Conservation (phyloP, 345 rosid genomes). For the Pistacia vera region DNA sequence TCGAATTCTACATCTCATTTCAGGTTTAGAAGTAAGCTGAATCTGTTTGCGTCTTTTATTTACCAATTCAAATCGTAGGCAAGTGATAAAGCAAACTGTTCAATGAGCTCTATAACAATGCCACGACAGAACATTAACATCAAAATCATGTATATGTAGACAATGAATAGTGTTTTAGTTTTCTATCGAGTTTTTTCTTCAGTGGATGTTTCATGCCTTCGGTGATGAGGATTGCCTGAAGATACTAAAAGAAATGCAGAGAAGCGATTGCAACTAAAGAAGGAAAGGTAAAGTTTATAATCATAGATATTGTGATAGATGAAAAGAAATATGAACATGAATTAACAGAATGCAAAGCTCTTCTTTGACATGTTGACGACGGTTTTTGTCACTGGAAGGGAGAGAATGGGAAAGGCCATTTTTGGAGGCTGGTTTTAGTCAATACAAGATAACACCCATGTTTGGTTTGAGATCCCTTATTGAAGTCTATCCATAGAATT, state of each 20-base stretch:
- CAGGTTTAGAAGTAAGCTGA: no score
- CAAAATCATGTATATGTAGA: no score
- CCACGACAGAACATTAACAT: not conserved
- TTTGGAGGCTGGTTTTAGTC: constrained; percentile 39
- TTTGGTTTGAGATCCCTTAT: constrained; percentile 28
- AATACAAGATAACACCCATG: constrained; percentile 33
- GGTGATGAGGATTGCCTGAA: constrained; percentile 54
- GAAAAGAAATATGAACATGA: constrained; percentile 20
- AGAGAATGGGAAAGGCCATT: constrained; percentile 18
- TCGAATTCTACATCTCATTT: no score
- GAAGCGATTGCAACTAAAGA: constrained; percentile 24
- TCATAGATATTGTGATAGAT: constrained; percentile 23
- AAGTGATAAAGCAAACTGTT: no score
- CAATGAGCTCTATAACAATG: no score
- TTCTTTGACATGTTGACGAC: constrained; percentile 49
- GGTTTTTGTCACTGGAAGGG: constrained; percentile 26
- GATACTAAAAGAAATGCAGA: constrained; percentile 44
- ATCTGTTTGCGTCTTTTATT: no score
- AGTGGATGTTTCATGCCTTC: constrained; percentile 45
- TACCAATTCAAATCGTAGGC: no score
- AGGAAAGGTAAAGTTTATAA: constrained; percentile 31
- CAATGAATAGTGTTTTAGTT: not conserved
- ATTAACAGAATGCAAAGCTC: constrained; percentile 34
- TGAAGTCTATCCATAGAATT: not conserved
- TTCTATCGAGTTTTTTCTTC: not conserved